Conservation (phyloP, 208 protist species). For the Tritrichomonas musculus region DNA sequence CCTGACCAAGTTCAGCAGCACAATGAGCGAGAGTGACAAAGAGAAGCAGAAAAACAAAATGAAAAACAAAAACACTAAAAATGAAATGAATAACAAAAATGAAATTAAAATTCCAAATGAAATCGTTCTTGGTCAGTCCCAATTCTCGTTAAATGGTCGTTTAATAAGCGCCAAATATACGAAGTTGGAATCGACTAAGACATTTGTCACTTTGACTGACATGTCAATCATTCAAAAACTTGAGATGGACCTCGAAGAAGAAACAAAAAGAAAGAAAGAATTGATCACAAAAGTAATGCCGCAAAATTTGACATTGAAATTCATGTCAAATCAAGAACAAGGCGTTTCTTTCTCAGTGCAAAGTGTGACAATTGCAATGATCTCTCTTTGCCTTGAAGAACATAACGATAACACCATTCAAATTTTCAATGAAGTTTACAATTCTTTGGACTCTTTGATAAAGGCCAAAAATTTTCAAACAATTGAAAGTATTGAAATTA, state of each 20-base stretch:
- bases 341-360: neutral
- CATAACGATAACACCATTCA: neutral
- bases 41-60: too few species aligned
- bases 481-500: neutral
- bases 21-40: neutral
- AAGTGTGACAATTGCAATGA: neutral
- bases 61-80: neutral
- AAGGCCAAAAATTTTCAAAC: neutral
- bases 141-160: too few species aligned
- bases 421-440: neutral
- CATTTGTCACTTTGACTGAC: neutral
- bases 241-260: neutral
- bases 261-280: neutral
- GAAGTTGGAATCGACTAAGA: neutral
- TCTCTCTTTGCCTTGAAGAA: neutral
- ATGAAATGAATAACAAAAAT: neutral
- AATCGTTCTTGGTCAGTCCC: too few species aligned
- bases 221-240: neutral
- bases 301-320: neutral
- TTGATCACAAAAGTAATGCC: neutral
- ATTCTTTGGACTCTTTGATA: neutral
- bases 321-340: neutral
- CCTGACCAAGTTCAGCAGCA: too few species aligned
- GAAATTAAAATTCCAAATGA: too few species aligned
- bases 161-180: neutral